Percentiles rank a stretch among this genome's conserved stretches.
phyloP scores from a whole-genome alignment of 129 eudicot species.

The Artemisia argyi region DNA sequence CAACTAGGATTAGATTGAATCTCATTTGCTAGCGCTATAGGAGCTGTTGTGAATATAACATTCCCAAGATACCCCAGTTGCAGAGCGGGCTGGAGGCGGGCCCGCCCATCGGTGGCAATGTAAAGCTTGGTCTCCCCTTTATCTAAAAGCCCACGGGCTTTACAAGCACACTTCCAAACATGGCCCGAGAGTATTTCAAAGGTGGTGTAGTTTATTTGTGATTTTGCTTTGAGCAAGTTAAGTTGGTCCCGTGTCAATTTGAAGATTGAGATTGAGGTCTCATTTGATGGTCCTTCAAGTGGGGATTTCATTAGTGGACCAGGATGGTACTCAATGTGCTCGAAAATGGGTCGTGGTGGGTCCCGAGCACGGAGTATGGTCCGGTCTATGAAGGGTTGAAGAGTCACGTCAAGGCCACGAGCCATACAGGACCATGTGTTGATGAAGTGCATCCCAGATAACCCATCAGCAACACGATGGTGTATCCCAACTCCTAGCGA shows the following conservation, averaged over 20 bases:
- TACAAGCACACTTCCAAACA: not conserved
- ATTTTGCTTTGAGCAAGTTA: not conserved
- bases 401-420: not conserved
- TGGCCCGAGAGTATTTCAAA: not conserved
- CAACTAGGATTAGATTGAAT: not conserved
- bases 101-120: not conserved
- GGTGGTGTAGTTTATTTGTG: not conserved
- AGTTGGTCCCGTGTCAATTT: not conserved
- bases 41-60: not conserved
- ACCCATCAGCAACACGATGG: not conserved
- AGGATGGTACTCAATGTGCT: not conserved
- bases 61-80: not conserved
- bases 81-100: not conserved
- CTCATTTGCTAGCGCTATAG: not conserved
- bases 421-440: not conserved
- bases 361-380: conserved; percentile 9
- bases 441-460: not conserved
- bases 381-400: not conserved
- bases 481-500: not conserved
- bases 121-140: not conserved
- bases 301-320: not conserved
- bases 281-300: not conserved
- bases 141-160: not conserved
- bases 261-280: not conserved
- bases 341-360: not conserved